Percentiles rank a stretch among this genome's conserved stretches.
Conservation (phyloP, 2,329 filamentous ascomycete genomes). For the Ophidiomyces ophidiicola region DNA sequence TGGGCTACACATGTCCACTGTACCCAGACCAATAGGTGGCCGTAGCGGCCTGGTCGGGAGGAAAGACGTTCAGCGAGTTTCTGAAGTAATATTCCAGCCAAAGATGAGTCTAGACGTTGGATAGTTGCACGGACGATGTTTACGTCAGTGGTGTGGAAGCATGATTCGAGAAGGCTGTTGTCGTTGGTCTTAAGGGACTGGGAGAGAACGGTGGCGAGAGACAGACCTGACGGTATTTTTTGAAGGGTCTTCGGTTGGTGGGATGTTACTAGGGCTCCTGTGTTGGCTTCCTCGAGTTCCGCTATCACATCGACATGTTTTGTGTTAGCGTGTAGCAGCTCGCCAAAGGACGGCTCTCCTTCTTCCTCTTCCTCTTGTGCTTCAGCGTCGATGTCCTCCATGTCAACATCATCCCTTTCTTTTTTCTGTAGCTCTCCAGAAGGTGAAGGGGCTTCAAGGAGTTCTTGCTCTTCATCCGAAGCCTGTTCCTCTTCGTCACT, state of each 20-base stretch:
- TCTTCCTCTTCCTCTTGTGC: slow-evolving; percentile 35
- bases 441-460: background rate
- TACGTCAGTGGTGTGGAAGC: slow-evolving; percentile 67
- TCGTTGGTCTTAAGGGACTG: slow-evolving; percentile 92
- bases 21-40: slow-evolving; percentile 85
- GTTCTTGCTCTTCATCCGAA: slow-evolving; percentile 11
- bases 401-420: slow-evolving; percentile 24
- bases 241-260: slow-evolving; percentile 40
- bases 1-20: slow-evolving; percentile 90
- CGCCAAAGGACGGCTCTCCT: slow-evolving; percentile 66
- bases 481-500: slow-evolving; percentile 20
- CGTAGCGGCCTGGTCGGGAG: slow-evolving; percentile 74
- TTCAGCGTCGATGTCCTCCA: slow-evolving; percentile 30
- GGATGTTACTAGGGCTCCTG: slow-evolving; percentile 37
- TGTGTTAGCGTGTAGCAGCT: slow-evolving; percentile 59
- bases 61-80: slow-evolving; percentile 80
- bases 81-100: slow-evolving; percentile 66
- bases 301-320: slow-evolving; percentile 62
- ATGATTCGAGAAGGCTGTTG: slow-evolving; percentile 76
- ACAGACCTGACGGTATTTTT: slow-evolving; percentile 56
- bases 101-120: slow-evolving; percentile 72
- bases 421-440: slow-evolving; percentile 8
- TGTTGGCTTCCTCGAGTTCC: slow-evolving; percentile 36
- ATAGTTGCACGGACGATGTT: slow-evolving; percentile 76
- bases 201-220: slow-evolving; percentile 80